Evolutionary conservation across 805 yeast genomes (phyloP), one percentile per base, ranked within the genome.

Genomic region (Candida ipomoeae): DNA sequence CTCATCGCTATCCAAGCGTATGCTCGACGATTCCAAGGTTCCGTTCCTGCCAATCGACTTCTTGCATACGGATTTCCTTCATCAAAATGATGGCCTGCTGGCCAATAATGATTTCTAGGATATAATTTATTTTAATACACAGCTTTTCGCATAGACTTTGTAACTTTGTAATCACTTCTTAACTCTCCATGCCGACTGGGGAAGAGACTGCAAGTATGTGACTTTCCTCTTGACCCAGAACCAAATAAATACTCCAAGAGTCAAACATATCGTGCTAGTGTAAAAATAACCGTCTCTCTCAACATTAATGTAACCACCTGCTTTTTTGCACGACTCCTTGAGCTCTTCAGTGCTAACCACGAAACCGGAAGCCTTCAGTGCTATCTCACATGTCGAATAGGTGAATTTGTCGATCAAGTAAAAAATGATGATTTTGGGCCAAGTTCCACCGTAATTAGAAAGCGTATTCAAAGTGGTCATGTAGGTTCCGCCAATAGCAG

Each of bases 381-480:
- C 48, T 10, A 73, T 64, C 7, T 66, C 57, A 68, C 98, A 92
- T 31, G 73, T 64, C 1, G 90, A 82, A 3, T 68, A 60, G 0
- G 97, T 87, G 58, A 90, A 80, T 57, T 75, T 78, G 68, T 92
- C 97, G 49, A 94, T 92, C 67, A 90, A 75, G 52, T 76, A 80
- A 57, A 90, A 78, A 1, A 92, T 84, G 32, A 94, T 72, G n/a
- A 89, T 71, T 48, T 89, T 78, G 1, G 99, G 99, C 99, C 99
- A 94, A 40, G 95, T 94, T 10, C 99, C 99, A 21, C 99, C 99
- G 51, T 92, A 77, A 65, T 94, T 94, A 39, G 95, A 83, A 44
- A 94, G 74, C 0, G 99, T 94, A 67, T 94, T 94, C 51, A 94
- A 74, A 0, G 96, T 84, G 0, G 99, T 94, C 98, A 94, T 92